A percentile compares a stretch with the other conserved stretches of the same genome.
Evolutionary conservation across 176 grass and related monocot species (phyloP).

Genomic region (Alopecurus myosuroides): DNA sequence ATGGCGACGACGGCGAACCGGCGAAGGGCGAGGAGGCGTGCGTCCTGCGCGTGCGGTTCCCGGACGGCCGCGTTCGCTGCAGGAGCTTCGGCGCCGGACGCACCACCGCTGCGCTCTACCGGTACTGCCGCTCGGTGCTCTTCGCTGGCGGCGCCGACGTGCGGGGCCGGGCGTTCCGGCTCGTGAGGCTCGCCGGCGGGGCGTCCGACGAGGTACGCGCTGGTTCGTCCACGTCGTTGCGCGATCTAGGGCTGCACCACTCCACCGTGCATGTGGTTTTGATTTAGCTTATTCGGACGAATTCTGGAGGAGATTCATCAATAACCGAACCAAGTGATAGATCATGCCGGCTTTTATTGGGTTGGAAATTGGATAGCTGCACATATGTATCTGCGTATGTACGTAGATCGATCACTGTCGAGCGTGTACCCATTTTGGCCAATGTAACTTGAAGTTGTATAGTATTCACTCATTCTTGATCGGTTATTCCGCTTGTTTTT

Average conservation of each 20-base stretch:
- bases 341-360: too few relatives aligned
- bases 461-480: too few relatives aligned
- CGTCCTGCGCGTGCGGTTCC: not conserved
- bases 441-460: too few relatives aligned
- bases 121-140: not conserved
- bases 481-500: too few relatives aligned
- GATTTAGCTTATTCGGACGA: not conserved
- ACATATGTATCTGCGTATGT: too few relatives aligned
- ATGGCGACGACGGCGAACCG: not conserved
- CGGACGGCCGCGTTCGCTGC: not conserved
- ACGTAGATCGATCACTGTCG: too few relatives aligned
- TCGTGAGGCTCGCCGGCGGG: not conserved
- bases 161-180: not conserved
- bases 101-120: not conserved
- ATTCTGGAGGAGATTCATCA: not conserved
- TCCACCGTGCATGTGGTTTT: not conserved
- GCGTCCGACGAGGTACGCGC: not conserved
- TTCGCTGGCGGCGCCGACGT: not conserved
- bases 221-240: not conserved
- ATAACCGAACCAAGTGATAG: too few relatives aligned
- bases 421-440: too few relatives aligned
- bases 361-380: too few relatives aligned
- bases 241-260: not conserved
- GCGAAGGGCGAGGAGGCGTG: not conserved
- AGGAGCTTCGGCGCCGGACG: not conserved